Percentiles rank a stretch among this genome's conserved stretches.
Evolutionary conservation across 139 green algal genomes (phyloP).

Genomic region (Tetradesmus lagerheimii): DNA sequence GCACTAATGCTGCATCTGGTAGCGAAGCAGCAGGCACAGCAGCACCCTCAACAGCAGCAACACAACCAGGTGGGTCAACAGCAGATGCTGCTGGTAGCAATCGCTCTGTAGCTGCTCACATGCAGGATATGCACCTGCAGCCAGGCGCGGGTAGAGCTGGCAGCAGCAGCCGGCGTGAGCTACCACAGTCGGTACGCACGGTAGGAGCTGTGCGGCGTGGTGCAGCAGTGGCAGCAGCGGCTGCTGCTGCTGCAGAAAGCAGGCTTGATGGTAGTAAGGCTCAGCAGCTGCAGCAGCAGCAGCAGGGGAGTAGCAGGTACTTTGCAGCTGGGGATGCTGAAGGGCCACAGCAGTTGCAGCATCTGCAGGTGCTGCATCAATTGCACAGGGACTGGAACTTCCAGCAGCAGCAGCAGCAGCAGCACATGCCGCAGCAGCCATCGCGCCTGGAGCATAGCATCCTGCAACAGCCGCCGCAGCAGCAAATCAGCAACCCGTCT

Average conservation of each 20-base stretch:
- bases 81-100: neutral
- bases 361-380: neutral
- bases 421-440: neutral
- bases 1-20: neutral
- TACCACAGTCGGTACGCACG: constrained; percentile 1
- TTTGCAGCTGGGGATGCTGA: neutral
- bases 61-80: neutral
- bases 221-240: neutral
- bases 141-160: neutral
- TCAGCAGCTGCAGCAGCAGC: constrained; percentile 9
- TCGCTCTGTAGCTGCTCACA: neutral
- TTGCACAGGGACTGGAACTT: neutral
- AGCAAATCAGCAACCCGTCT: constrained; percentile 5
- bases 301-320: neutral
- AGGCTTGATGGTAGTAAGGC: neutral
- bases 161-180: neutral
- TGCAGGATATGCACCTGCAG: neutral
- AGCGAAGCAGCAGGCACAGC: too few relatives aligned
- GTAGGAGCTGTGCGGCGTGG: constrained; percentile 8
- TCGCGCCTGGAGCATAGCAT: neutral
- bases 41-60: neutral
- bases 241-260: neutral
- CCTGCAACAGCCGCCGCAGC: constrained; percentile 6
- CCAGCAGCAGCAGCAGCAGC: neutral
- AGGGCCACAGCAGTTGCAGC: neutral